Percentiles rank a stretch among this genome's conserved stretches.
Conservation (phyloP, 441 rosid genomes). For the Lepidium campestre region DNA sequence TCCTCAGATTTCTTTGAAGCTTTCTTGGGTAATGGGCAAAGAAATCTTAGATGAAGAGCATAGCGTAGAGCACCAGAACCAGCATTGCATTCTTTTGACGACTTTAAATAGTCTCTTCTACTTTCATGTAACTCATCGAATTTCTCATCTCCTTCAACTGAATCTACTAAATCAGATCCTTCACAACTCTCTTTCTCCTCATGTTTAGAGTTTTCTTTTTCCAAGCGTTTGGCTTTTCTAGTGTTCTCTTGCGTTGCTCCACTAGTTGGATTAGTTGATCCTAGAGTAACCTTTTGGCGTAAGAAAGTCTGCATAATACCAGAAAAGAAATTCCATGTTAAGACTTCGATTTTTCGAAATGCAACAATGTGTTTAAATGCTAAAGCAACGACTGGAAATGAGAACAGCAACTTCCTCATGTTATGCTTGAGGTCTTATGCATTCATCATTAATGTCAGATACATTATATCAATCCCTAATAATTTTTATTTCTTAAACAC, state of each 20-base stretch:
- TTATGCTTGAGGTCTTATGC: background rate
- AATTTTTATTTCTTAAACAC: background rate
- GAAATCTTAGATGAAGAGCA: conserved; percentile 84
- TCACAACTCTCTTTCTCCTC: conserved; percentile 23
- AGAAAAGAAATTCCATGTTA: conserved; percentile 6
- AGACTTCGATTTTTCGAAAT: background rate
- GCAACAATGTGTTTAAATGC: background rate
- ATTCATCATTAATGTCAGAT: background rate
- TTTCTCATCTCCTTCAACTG: conserved; percentile 25
- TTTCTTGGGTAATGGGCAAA: conserved; percentile 65
- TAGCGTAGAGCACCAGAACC: conserved; percentile 77
- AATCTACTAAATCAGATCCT: conserved; percentile 26
- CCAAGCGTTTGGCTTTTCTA: conserved; percentile 18
- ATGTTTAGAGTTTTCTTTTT: conserved; percentile 6
- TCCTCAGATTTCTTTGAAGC: conserved; percentile 43
- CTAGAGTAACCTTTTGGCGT: conserved; percentile 87
- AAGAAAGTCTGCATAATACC: conserved; percentile 63
- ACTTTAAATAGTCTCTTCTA: conserved; percentile 41
- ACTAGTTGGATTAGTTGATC: conserved; percentile 41
- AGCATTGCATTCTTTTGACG: conserved; percentile 41
- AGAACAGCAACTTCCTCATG: background rate
- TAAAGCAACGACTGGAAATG: background rate
- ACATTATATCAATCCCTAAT: background rate
- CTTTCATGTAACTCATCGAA: conserved; percentile 23
- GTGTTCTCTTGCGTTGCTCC: conserved; percentile 39